Evolutionary conservation across 306 rosid species (phyloP).

Genomic region (Lathyrus aphaca): DNA sequence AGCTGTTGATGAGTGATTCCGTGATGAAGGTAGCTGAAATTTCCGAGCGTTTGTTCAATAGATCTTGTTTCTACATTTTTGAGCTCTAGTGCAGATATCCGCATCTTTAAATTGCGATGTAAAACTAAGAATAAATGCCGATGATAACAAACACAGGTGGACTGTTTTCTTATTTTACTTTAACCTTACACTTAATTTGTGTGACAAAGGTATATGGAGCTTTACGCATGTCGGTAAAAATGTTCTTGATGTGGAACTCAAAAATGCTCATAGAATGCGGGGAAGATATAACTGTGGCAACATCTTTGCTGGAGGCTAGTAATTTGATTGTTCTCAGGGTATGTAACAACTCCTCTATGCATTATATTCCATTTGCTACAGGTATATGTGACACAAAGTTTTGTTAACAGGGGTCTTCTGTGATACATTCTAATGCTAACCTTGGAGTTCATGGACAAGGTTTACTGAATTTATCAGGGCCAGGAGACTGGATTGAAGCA

Average conservation of each 20-base stretch:
- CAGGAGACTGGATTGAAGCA: constrained; percentile 95
- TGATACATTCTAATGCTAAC: constrained; percentile 98
- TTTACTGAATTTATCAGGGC: constrained; percentile 89
- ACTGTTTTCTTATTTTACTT: constrained; percentile 17
- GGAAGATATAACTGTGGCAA: constrained; percentile 76
- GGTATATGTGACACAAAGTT: constrained; percentile 38
- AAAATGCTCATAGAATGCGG: constrained; percentile 92
- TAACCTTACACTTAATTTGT: constrained; percentile 24
- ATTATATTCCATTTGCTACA: constrained; percentile 38
- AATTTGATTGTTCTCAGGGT: constrained; percentile 96
- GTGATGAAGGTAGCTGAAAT: constrained; percentile 69
- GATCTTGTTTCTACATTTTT: constrained; percentile 24
- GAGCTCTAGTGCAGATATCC: constrained; percentile 17
- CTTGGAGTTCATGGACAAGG: constrained; percentile 99
- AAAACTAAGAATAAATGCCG: constrained; percentile 16
- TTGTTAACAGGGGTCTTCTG: constrained; percentile 77
- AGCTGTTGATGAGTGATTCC: constrained; percentile 93
- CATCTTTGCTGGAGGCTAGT: constrained; percentile 94
- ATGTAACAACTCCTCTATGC: constrained; percentile 39
- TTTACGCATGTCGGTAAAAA: constrained; percentile 95
- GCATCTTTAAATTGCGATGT: constrained; percentile 21
- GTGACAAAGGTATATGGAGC: constrained; percentile 87
- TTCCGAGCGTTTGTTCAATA: constrained; percentile 14
- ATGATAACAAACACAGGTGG: background rate
- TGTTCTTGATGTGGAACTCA: constrained; percentile 99